Evolutionary conservation across 2,329 filamentous ascomycete species (phyloP), one percentile per base, ranked within the genome.

Genomic region (Furcasterigmium sp.): DNA sequence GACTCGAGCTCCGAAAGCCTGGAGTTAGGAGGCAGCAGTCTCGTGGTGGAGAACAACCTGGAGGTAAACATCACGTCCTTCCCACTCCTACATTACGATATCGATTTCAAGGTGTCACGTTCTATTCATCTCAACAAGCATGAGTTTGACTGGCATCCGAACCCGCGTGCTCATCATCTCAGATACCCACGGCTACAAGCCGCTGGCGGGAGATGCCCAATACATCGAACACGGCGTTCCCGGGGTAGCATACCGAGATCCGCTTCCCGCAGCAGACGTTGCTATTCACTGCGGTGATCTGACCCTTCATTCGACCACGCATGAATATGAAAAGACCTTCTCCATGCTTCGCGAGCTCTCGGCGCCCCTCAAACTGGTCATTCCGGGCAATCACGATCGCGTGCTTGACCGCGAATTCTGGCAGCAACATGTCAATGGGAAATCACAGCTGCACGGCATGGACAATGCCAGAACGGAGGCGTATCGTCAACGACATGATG

Each of bases 301-400:
- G 4, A 75, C 72, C 1, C 50, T 65, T 1, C 53, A 61, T 18
- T 75, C 71, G 1, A 70, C 62, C 20, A 39, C 74, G 0, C 39
- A 57, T 1, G 68, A 73, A 36, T 69, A 66, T 35, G 52, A 47
- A 18, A 47, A 51, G 3, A 57, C 67, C 0, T 52, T 76, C 5
- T 43, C 57, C 2, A 51, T 70, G 0, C 57, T 78, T 0, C 50
- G 59, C 8, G 40, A 39, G 0, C 54, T 76, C 14, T 45, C 67
- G 2, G 70, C 72, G 0, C 63, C 68, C 0, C 54, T 75, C 4
- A 77, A 76, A 43, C 51, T 77, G 2, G 57, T 68, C 7, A 75
- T 78, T 35, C 62, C 73, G 2, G 73, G 74, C 1, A 77, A 76
- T 41, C 72, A 77, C 46, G 72, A 78, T 46, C 73, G 73, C 32